Conservation (phyloP, 1,139 yeast species). For the Yamadazyma jaroonii region DNA sequence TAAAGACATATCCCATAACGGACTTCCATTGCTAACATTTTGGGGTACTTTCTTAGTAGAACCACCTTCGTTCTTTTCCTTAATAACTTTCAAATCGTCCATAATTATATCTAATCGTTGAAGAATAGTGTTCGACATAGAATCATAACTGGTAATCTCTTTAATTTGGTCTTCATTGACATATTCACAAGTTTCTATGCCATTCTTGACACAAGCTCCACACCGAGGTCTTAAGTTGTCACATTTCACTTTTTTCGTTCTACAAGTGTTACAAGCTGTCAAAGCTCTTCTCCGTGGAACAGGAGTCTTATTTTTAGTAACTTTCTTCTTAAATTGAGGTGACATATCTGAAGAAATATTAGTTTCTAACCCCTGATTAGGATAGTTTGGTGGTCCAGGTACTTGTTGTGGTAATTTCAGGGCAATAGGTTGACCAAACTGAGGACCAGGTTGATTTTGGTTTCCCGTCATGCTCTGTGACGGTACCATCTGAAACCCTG, state of each 20-base stretch:
- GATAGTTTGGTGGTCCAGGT: too few species aligned
- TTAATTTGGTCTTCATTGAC: slow-evolving; percentile 26
- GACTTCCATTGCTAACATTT: background rate
- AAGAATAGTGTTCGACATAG: slow-evolving; percentile 20
- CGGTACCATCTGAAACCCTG: too few species aligned
- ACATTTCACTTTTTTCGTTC: slow-evolving; percentile 48
- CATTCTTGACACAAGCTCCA: slow-evolving; percentile 44
- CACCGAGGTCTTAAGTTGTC: slow-evolving; percentile 51
- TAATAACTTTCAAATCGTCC: slow-evolving; percentile 23
- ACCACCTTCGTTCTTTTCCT: slow-evolving; percentile 4
- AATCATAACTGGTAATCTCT: slow-evolving; percentile 25
- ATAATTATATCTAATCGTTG: slow-evolving; percentile 30
- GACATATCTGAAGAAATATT: too few species aligned
- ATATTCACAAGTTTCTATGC: slow-evolving; percentile 30
- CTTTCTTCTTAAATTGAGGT: background rate
- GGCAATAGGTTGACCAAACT: too few species aligned
- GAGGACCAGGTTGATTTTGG: too few species aligned
- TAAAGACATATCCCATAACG: slow-evolving; percentile 40
- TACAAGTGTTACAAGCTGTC: slow-evolving; percentile 49
- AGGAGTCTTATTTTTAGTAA: background rate
- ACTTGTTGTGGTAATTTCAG: too few species aligned
- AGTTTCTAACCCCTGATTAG: too few species aligned
- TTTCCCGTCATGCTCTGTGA: too few species aligned
- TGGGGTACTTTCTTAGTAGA: background rate
- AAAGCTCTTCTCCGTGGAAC: slow-evolving; percentile 36